Evolutionary conservation across 441 rosid species (phyloP).

Genomic region (Euphorbia celastroides): DNA sequence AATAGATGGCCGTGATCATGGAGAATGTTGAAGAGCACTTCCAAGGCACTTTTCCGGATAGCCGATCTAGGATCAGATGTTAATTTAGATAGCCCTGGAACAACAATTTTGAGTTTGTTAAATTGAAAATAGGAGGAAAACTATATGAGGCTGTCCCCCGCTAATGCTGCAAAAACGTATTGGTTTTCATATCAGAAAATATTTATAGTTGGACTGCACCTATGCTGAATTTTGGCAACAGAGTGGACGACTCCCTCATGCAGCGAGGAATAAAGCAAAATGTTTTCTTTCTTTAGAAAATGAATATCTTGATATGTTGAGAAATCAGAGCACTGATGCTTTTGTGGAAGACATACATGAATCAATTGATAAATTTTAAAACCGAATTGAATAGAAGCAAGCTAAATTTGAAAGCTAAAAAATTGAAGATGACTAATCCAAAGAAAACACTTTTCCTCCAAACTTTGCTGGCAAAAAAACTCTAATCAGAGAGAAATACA

Average conservation of each 20-base stretch:
- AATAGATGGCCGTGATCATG: constrained; percentile 95
- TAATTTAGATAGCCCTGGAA: constrained; percentile 80
- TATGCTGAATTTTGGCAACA: neutral
- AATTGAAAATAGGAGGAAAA: neutral
- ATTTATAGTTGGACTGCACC: neutral
- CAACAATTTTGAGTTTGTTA: constrained; percentile 6
- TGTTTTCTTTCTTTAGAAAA: neutral
- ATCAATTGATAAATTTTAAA: neutral
- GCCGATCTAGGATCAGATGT: constrained; percentile 78
- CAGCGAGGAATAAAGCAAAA: neutral
- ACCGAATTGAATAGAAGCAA: neutral
- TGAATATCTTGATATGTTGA: neutral
- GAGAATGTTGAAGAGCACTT: constrained; percentile 91
- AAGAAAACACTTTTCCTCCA: neutral
- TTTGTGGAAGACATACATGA: neutral
- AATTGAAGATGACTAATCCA: neutral
- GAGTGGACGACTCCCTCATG: neutral
- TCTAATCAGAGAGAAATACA: neutral
- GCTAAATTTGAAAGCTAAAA: neutral
- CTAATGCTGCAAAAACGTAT: neutral
- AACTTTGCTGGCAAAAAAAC: neutral
- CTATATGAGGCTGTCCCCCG: neutral
- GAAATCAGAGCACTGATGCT: neutral
- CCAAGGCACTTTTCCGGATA: constrained; percentile 83
- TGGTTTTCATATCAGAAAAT: neutral